Conservation (phyloP, 73 alveolate genomes). For the Paramecium pentaurelia region DNA sequence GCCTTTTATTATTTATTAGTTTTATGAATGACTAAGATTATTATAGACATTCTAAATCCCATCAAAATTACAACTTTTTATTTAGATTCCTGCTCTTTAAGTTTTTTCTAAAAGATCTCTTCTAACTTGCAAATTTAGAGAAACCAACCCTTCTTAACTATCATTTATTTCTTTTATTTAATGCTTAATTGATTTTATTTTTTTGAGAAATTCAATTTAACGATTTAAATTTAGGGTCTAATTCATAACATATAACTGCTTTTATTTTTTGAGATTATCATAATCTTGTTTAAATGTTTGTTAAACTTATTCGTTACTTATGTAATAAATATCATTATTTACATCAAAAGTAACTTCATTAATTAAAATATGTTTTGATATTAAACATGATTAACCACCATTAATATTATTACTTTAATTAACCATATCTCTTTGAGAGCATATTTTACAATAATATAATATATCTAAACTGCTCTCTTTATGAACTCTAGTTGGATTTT, state of each 20-base stretch:
- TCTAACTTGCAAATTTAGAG: not conserved
- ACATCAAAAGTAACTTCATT: not conserved
- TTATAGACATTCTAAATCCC: not conserved
- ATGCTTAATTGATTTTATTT: not conserved
- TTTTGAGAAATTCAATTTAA: not conserved
- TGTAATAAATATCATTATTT: not conserved
- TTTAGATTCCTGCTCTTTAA: not conserved
- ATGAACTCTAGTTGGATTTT: not conserved
- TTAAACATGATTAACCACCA: not conserved
- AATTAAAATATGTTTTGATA: not conserved
- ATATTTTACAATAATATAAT: not conserved
- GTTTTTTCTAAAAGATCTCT: not conserved
- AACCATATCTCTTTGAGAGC: not conserved
- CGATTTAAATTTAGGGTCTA: not conserved
- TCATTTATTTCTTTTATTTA: not conserved
- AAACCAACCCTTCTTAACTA: not conserved
- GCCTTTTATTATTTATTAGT: not conserved
- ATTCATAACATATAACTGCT: not conserved
- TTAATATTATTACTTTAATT: not conserved
- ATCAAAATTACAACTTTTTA: not conserved
- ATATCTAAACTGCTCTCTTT: not conserved
- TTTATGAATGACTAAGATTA: not conserved
- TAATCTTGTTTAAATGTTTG: not conserved
- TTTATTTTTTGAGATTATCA: not conserved
- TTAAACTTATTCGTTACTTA: not conserved